phyloP scores from a whole-genome alignment of 176 grass and related monocot genomes.

The Cymbopogon citratus region DNA sequence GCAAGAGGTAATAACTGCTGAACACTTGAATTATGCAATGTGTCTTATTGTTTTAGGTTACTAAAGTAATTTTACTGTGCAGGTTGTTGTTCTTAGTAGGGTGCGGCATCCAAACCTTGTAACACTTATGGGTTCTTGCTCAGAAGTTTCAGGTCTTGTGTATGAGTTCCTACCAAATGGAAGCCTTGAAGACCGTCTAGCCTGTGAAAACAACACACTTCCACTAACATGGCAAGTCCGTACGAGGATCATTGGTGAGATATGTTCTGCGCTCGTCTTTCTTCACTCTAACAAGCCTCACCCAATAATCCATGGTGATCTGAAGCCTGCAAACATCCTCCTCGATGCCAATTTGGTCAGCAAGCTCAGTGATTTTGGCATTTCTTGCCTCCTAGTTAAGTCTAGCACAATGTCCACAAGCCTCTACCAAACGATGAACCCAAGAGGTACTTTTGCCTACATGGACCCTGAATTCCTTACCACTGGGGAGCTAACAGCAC shows the following conservation, averaged over 20 bases:
- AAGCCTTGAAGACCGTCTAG: slow-evolving; percentile 65
- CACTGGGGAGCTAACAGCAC: slow-evolving; percentile 43
- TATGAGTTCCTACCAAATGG: slow-evolving; percentile 79
- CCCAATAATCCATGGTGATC: slow-evolving; percentile 49
- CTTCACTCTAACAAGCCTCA: slow-evolving; percentile 64
- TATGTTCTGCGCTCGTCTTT: slow-evolving; percentile 73
- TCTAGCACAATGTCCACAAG: slow-evolving; percentile 39
- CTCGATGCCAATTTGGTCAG: slow-evolving; percentile 68
- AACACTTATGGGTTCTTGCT: slow-evolving; percentile 64
- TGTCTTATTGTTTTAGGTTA: not conserved
- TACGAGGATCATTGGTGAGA: slow-evolving; percentile 55
- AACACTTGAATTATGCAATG: not conserved
- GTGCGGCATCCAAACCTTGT: slow-evolving; percentile 83
- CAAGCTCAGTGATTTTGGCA: slow-evolving; percentile 61
- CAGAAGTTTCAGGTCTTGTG: slow-evolving; percentile 51
- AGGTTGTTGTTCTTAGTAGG: slow-evolving; percentile 67
- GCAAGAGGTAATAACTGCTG: slow-evolving; percentile 47
- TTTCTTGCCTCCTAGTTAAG: slow-evolving; percentile 44
- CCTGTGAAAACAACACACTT: slow-evolving; percentile 26
- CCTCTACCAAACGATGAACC: slow-evolving; percentile 29
- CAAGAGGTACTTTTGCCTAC: slow-evolving; percentile 53
- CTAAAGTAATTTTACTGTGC: slow-evolving; percentile 10
- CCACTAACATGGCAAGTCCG: slow-evolving; percentile 64
- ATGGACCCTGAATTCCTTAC: slow-evolving; percentile 72
- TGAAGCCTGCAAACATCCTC: slow-evolving; percentile 70